Base-by-base conservation (phyloP, 2,329 filamentous ascomycete genomes). In the Dendryphion nanum region DNA sequence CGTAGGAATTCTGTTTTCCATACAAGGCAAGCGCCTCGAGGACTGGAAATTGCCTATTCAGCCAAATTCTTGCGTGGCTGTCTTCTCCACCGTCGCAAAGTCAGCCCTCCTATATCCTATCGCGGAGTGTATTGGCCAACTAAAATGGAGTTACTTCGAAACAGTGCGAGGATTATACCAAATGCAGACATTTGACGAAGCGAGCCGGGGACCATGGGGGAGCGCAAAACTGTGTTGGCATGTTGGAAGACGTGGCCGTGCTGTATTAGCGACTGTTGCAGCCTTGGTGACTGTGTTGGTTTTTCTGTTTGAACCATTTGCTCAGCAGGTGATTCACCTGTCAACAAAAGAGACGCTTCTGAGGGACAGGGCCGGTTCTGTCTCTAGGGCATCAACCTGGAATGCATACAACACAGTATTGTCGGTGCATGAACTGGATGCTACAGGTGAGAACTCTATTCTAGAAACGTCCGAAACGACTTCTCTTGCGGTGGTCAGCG, bases 61-160 rank as follows among this genome's bases (percentile, higher is more conserved):
- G 19, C 31, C 36, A 12, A 69, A 66, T 45, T 56, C 65, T 1
- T 34, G 65, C 7, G 50, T 69, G 10, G 50, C 66, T 4, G 38
- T 64, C 35, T 48, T 69, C 18, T 55, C 59, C 4, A 66, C 57
- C 4, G 29, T 61, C 8, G 45, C 38, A 4, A 66, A 64, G 34
- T 40, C 57, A 3, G 39, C 58, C 3, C 42, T 67, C 32, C 40
- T 68, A 31, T 45, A 63, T 4, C 48, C 55, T 6, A 39, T 63
- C 10, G 53, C 61, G 2, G 51, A 57, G 18, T 57, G 57, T 26
- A 44, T 68, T 20, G 51, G 55, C 28, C 67, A 26, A n/a, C n/a
- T 26, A n/a, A 26, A 26, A 26, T 26, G 23, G 23, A 26, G n/a
- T 3, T n/a, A 26, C n/a, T 26, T 26, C 23, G 23, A 26, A n/a